These are phyloP conservation scores for Parvularia atlantis DNA, from an alignment of 78 protist genomes.

Conservation along the genomic window DNA sequence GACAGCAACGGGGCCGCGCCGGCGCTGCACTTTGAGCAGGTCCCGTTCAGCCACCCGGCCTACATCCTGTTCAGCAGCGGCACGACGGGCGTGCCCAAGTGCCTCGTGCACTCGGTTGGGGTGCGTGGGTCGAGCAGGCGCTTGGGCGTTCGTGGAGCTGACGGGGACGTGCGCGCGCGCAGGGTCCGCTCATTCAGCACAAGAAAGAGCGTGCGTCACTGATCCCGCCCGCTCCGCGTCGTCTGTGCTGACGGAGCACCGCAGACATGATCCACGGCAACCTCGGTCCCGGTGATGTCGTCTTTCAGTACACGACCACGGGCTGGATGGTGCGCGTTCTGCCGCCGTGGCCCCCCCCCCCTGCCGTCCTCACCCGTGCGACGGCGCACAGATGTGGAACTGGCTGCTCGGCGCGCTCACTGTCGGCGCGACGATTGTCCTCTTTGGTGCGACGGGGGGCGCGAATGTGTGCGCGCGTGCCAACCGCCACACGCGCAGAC, in stretches of 20 bases:
- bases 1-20: background rate
- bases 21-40: conserved; percentile 19
- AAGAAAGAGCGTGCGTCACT: conserved; percentile 8
- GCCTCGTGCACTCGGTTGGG: conserved; percentile 41
- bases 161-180: no score
- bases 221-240: no score
- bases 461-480: no score
- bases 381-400: no score
- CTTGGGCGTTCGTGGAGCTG: no score
- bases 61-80: conserved; percentile 30
- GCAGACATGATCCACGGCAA: conserved; percentile 9
- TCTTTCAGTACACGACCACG: conserved; percentile 20
- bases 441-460: conserved; percentile 14
- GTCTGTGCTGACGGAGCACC: no score
- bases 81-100: conserved; percentile 46
- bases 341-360: no score
- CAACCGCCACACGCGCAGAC: no score
- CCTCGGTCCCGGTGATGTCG: background rate
- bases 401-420: conserved; percentile 25
- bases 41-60: conserved; percentile 40
- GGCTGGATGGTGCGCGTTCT: no score
- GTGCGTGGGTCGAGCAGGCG: no score
- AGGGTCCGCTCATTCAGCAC: conserved; percentile 19
- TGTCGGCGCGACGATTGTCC: conserved; percentile 14
- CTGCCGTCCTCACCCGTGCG: no score